Evolutionary conservation across 1,284 basidiomycete species (phyloP), one percentile per base, ranked within the genome.

Genomic region (Taiwanofungus camphoratus): DNA sequence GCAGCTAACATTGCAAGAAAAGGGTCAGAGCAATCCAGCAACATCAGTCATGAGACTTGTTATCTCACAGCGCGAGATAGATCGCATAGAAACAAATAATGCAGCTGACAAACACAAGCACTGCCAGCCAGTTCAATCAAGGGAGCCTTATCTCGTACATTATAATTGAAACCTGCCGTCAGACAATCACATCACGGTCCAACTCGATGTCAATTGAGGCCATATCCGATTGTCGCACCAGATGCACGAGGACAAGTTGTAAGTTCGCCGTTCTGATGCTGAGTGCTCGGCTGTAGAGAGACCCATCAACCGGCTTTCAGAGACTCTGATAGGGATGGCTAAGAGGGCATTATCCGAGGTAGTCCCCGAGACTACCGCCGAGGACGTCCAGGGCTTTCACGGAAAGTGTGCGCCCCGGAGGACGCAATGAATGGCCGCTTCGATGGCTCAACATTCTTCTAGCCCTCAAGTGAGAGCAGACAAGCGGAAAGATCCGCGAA

Each of bases 401-500:
- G n/a, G n/a, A n/a, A n/a, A n/a, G n/a, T n/a, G n/a, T n/a, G n/a
- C 13, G 26, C 7, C 13, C 26, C 8, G 8, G 26, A 7, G 26
- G 26, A 27, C 26, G 7, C 26, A 13, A 27, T 8, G 7, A 8
- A 27, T 13, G 13, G 13, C 26, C 26, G 13, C 26, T 13, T 8
- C 13, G 7, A 13, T 27, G 26, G 26, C 13, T 27, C 13, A 13
- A 8, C 26, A 7, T 8, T 27, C 13, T 7, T 27, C 26, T 8
- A 13, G 26, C 26, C 26, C 26, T 13, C 7, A 27, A 7, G 13
- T 13, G 8, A 27, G 13, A 35, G 42, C 39, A 36, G 39, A 27
- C 40, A 8, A 36, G 36, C 47, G 50, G 47, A 47, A 47, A 52
- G 47, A 49, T 52, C 50, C 50, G 50, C 45, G n/a, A n/a, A n/a